Conservation (phyloP, 371 early-diverging fungal species). For the Lichtheimia ornata region DNA sequence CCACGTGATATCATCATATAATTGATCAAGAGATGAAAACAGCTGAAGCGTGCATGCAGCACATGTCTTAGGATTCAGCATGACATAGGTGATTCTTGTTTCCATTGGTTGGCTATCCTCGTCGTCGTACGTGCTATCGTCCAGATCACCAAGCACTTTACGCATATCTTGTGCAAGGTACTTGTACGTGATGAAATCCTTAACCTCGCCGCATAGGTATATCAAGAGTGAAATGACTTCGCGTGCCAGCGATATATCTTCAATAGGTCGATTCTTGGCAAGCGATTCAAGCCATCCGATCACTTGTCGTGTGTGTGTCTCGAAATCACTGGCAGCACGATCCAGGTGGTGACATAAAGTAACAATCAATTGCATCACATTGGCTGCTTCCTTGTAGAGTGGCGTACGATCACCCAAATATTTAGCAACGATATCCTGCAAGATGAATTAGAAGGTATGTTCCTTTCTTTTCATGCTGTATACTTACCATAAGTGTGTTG, state of each 20-base stretch:
- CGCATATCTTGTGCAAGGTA: conserved; percentile 39
- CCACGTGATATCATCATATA: conserved; percentile 50
- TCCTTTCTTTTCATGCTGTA: too few species aligned
- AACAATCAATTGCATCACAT: conserved; percentile 29
- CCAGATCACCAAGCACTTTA: conserved; percentile 32
- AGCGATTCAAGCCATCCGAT: conserved; percentile 37
- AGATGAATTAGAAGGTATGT: too few species aligned
- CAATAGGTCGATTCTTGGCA: conserved; percentile 37
- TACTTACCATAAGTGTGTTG: conserved; percentile 18
- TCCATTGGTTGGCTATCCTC: conserved; percentile 1
- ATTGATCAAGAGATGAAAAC: conserved; percentile 40
- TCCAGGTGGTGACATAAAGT: conserved; percentile 29
- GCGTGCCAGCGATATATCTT: conserved; percentile 35
- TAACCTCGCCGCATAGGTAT: conserved; percentile 23
- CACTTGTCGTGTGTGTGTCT: conserved; percentile 12
- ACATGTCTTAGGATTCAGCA: conserved; percentile 43
- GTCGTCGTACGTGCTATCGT: conserved; percentile 11
- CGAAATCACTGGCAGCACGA: conserved; percentile 12
- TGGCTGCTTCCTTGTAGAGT: conserved; percentile 45
- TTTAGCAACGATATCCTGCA: conserved; percentile 27
- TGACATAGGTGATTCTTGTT: conserved; percentile 15
- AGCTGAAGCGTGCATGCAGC: conserved; percentile 22
- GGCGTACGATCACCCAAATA: conserved; percentile 35
- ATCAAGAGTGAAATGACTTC: conserved; percentile 34
- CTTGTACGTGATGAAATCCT: conserved; percentile 31